Percentiles rank a stretch among this genome's conserved stretches.
Conservation (phyloP, 192 early-diverging fungal species). For the Coemansia sp. region DNA sequence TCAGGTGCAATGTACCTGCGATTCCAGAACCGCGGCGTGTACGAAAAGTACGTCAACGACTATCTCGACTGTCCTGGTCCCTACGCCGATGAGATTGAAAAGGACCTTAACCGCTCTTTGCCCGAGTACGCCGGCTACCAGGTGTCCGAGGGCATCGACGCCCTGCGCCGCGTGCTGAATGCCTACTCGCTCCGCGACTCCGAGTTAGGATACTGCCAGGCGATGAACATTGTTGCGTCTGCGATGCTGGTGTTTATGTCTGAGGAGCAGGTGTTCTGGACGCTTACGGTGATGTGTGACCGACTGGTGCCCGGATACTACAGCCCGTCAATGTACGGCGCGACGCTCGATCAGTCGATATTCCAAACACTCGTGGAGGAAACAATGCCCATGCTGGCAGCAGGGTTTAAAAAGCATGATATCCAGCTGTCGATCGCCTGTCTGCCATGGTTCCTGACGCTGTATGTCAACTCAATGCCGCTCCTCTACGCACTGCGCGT, state of each 20-base stretch:
- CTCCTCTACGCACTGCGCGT: slow-evolving; percentile 82
- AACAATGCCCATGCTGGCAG: slow-evolving; percentile 85
- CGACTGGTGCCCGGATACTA: slow-evolving; percentile 94
- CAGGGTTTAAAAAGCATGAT: slow-evolving; percentile 81
- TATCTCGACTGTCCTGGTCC: slow-evolving; percentile 71
- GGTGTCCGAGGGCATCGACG: slow-evolving; percentile 83
- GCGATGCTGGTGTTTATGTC: slow-evolving; percentile 90
- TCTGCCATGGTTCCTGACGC: slow-evolving; percentile 95
- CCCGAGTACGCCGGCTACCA: slow-evolving; percentile 96
- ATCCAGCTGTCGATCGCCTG: slow-evolving; percentile 96
- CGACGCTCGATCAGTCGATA: slow-evolving; percentile 91
- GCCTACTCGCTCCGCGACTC: slow-evolving; percentile 81
- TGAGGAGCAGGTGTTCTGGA: slow-evolving; percentile 99
- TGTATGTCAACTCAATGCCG: slow-evolving; percentile 97
- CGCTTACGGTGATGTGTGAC: slow-evolving; percentile 85
- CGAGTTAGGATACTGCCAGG: slow-evolving; percentile 99
- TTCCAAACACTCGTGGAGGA: slow-evolving; percentile 87
- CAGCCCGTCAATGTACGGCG: slow-evolving; percentile 97
- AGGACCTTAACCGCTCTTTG: slow-evolving; percentile 89
- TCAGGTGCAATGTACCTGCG: slow-evolving; percentile 85
- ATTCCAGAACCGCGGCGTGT: slow-evolving; percentile 82
- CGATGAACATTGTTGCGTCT: slow-evolving; percentile 98
- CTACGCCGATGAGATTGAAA: slow-evolving; percentile 92
- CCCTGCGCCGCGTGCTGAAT: slow-evolving; percentile 88
- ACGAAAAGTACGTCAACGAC: slow-evolving; percentile 55